Conservation (phyloP, 2,329 filamentous ascomycete species). For the Fonsecaea nubica region DNA sequence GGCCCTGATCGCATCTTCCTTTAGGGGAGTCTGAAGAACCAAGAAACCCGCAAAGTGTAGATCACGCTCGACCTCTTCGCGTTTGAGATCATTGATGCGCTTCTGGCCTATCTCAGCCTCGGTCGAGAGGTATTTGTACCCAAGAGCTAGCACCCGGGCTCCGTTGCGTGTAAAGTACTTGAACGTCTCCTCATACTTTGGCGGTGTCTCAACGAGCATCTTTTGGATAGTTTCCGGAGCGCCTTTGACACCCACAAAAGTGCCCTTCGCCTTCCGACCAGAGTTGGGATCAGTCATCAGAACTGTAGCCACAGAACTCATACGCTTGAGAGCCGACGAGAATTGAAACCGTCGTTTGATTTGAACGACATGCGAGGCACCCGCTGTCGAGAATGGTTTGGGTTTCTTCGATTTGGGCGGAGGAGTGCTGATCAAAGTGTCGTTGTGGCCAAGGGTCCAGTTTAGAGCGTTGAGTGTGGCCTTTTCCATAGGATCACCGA, state of each 20-base stretch:
- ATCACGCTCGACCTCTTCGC: constrained; percentile 85
- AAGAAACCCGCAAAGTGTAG: constrained; percentile 93
- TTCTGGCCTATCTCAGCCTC: constrained; percentile 81
- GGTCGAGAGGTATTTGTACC: constrained; percentile 86
- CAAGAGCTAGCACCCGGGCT: constrained; percentile 89
- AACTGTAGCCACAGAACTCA: constrained; percentile 90
- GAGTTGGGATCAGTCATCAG: constrained; percentile 73
- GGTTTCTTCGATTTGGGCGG: constrained; percentile 53
- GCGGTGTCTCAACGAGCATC: constrained; percentile 82
- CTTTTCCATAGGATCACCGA: constrained; percentile 99
- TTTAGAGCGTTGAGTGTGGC: constrained; percentile 87
- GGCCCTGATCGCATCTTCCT: constrained; percentile 92
- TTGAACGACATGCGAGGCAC: constrained; percentile 76
- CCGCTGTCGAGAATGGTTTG: constrained; percentile 53
- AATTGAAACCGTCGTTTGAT: constrained; percentile 98
- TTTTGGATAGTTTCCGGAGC: constrained; percentile 95
- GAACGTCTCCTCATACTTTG: constrained; percentile 95
- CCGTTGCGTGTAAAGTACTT: constrained; percentile 98
- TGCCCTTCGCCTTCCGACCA: constrained; percentile 78
- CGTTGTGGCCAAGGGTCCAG: constrained; percentile 90
- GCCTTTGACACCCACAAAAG: constrained; percentile 94
- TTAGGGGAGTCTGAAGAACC: constrained; percentile 91
- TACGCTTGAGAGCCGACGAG: constrained; percentile 92
- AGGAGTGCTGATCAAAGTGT: constrained; percentile 75
- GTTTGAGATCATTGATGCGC: constrained; percentile 91